Conservation (phyloP, 148 eudicot species). For the Drosera capensis region DNA sequence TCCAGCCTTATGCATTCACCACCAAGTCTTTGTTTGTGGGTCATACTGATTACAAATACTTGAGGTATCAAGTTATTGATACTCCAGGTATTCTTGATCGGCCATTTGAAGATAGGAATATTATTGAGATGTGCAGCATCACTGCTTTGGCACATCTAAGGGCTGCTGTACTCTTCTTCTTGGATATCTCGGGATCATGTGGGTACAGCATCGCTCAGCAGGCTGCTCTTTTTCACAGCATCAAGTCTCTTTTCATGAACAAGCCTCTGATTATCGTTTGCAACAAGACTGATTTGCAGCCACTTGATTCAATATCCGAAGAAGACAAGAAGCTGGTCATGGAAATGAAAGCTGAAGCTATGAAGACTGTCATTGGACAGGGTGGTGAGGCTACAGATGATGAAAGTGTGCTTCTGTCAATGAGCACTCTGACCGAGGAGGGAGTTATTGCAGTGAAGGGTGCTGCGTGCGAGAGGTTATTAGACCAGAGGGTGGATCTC, state of each 20-base stretch:
- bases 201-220: slow-evolving; percentile 87
- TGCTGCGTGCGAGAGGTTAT: slow-evolving; percentile 81
- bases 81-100: slow-evolving; percentile 89
- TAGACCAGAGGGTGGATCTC: slow-evolving; percentile 80
- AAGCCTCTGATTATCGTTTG: slow-evolving; percentile 75
- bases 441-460: slow-evolving; percentile 78
- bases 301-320: slow-evolving; percentile 55
- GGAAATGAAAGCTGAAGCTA: slow-evolving; percentile 80
- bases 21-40: slow-evolving; percentile 92
- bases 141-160: slow-evolving; percentile 93
- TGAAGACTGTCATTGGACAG: slow-evolving; percentile 63
- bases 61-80: slow-evolving; percentile 87
- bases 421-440: slow-evolving; percentile 84
- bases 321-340: slow-evolving; percentile 68
- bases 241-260: slow-evolving; percentile 87
- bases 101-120: slow-evolving; percentile 89
- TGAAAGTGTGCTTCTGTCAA: slow-evolving; percentile 52
- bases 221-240: slow-evolving; percentile 77
- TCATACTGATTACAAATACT: slow-evolving; percentile 81
- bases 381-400: slow-evolving; percentile 68
- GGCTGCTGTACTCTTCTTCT: slow-evolving; percentile 78
- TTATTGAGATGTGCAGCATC: slow-evolving; percentile 94
- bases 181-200: slow-evolving; percentile 81
- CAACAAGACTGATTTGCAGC: slow-evolving; percentile 83
- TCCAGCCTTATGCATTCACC: slow-evolving; percentile 93